A percentile compares a stretch with the other conserved stretches of the same genome.
phyloP scores from a whole-genome alignment of 1,284 basidiomycete genomes.

The Takashimella koratensis region DNA sequence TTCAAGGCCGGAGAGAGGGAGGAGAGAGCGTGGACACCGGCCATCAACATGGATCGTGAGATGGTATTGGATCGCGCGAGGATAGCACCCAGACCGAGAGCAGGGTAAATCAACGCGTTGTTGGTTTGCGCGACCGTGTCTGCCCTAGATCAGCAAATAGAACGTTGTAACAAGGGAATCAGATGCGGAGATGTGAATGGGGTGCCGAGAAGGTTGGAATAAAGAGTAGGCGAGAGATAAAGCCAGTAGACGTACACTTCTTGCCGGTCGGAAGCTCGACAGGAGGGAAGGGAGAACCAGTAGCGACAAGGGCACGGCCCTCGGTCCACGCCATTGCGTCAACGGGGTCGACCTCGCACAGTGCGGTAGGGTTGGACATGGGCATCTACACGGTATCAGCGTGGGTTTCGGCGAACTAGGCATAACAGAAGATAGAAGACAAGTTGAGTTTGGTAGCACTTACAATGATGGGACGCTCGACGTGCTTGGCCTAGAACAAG shows the following conservation, averaged over 20 bases:
- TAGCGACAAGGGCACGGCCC: constrained; percentile 71
- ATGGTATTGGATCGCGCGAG: constrained; percentile 60
- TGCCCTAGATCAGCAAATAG: too few relatives aligned
- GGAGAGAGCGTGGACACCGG: constrained; percentile 63
- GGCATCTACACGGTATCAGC: too few relatives aligned
- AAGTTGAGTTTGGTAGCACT: too few relatives aligned
- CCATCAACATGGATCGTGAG: constrained; percentile 67
- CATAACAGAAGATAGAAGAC: too few relatives aligned
- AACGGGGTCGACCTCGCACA: constrained; percentile 68
- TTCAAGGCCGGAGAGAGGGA: constrained; percentile 68
- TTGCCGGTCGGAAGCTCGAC: constrained; percentile 62
- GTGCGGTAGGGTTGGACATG: constrained; percentile 71
- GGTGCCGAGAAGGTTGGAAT: not conserved
- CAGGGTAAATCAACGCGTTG: constrained; percentile 73
- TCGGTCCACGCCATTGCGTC: constrained; percentile 59
- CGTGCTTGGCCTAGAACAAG: constrained; percentile 59
- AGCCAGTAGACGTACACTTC: constrained; percentile 25
- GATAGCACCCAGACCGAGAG: constrained; percentile 69
- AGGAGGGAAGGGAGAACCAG: constrained; percentile 74
- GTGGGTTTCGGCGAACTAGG: too few relatives aligned
- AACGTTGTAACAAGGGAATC: too few relatives aligned
- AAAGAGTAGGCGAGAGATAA: too few relatives aligned
- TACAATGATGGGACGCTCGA: constrained; percentile 74
- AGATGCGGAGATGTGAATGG: too few relatives aligned
- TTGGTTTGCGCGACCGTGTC: constrained; percentile 46